Percentiles rank a stretch among this genome's conserved stretches.
phyloP scores from a whole-genome alignment of 2,329 filamentous ascomycete genomes.

The Neonectria faginata region DNA sequence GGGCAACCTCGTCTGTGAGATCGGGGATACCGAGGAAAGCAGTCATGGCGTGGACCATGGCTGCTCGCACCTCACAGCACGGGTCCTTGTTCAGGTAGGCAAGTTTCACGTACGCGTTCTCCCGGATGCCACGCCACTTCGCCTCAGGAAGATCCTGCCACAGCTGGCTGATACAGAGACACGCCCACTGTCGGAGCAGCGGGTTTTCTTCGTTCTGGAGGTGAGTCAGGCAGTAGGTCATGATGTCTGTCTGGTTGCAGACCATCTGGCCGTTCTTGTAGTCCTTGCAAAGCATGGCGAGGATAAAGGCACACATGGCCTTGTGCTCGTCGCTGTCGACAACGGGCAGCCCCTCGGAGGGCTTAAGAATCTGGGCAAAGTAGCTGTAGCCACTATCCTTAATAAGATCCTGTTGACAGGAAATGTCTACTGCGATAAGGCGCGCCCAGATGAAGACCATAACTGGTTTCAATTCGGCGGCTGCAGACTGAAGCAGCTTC shows the following conservation, averaged over 20 bases:
- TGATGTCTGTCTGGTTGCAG: conserved; percentile 89
- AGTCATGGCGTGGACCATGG: conserved; percentile 93
- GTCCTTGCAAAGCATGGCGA: conserved; percentile 96
- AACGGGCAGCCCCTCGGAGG: conserved; percentile 83
- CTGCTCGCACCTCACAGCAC: conserved; percentile 91
- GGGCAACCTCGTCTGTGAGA: conserved; percentile 88
- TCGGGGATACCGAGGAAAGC: conserved; percentile 95
- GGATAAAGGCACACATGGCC: conserved; percentile 98
- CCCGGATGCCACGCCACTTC: conserved; percentile 94
- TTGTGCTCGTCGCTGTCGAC: conserved; percentile 93
- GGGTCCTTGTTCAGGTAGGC: conserved; percentile 85
- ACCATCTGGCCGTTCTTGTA: conserved; percentile 93
- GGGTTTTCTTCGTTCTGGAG: conserved; percentile 88
- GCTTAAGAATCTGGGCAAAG: conserved; percentile 92
- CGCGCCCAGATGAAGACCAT: conserved; percentile 99
- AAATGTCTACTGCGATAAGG: conserved; percentile 93
- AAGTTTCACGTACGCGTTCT: conserved; percentile 84
- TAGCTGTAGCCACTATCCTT: conserved; percentile 98
- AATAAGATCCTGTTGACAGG: conserved; percentile 91
- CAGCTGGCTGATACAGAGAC: conserved; percentile 92
- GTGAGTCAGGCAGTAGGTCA: conserved; percentile 87
- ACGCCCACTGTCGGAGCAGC: conserved; percentile 93
- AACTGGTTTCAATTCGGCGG: conserved; percentile 92
- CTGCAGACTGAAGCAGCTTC: conserved; percentile 94
- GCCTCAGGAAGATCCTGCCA: conserved; percentile 93